Evolutionary conservation across 139 green algal species (phyloP).

Genomic region (Haematococcus lacustris): DNA sequence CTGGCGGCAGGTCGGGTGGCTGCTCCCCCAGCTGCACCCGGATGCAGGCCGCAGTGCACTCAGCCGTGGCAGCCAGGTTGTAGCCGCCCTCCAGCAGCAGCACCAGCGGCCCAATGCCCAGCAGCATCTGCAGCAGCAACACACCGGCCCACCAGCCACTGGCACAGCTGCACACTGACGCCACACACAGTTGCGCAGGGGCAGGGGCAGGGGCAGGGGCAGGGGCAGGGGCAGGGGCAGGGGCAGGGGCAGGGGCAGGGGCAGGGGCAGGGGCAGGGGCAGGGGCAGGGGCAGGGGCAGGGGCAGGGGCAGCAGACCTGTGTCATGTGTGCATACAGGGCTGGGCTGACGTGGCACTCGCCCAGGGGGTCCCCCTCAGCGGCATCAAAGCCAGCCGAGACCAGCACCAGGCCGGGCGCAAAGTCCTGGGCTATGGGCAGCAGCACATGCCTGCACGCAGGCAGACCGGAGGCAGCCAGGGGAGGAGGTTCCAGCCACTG

Average conservation of each 20-base stretch:
- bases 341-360: conserved; percentile 57
- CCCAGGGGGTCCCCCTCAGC: conserved; percentile 58
- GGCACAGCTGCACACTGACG: background rate
- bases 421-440: conserved; percentile 68
- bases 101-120: conserved; percentile 39
- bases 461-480: background rate
- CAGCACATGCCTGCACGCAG: conserved; percentile 14
- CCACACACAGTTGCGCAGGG: too few relatives aligned
- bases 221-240: too few relatives aligned
- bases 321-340: conserved; percentile 51
- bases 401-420: conserved; percentile 55
- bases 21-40: conserved; percentile 61
- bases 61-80: conserved; percentile 60
- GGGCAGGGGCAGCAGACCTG: too few relatives aligned
- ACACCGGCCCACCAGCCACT: conserved; percentile 11
- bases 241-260: too few relatives aligned
- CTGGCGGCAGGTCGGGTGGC: conserved; percentile 21
- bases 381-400: conserved; percentile 73
- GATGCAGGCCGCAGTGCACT: conserved; percentile 52
- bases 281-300: too few relatives aligned
- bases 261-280: too few relatives aligned
- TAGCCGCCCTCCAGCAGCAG: conserved; percentile 75
- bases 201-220: too few relatives aligned
- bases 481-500: too few relatives aligned
- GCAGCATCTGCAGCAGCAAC: conserved; percentile 42